Evolutionary conservation across 1,139 yeast genomes (phyloP).

Genomic region (Nakaseomyces glabratus): DNA sequence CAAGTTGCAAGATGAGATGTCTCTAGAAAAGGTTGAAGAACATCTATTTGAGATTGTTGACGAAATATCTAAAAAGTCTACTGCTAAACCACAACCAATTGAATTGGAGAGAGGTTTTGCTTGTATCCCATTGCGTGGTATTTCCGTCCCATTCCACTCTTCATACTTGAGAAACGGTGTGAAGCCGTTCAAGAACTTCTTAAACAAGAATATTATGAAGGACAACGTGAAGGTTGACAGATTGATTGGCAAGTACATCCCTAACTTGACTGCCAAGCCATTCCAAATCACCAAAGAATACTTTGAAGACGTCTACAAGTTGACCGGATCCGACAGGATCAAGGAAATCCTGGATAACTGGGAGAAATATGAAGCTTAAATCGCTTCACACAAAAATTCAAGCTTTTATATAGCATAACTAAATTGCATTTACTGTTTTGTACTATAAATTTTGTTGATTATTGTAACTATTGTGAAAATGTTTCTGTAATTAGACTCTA

Average conservation of each 20-base stretch:
- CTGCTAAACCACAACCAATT: conserved; percentile 90
- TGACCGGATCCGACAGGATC: conserved; percentile 87
- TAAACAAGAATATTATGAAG: conserved; percentile 90
- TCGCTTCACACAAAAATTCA: background rate
- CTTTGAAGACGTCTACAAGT: conserved; percentile 87
- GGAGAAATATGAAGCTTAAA: conserved; percentile 55
- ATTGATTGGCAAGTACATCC: conserved; percentile 90
- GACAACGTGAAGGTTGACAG: conserved; percentile 92
- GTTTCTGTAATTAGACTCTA: no score
- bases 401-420: conserved; percentile 1
- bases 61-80: conserved; percentile 72
- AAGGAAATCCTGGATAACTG: conserved; percentile 87
- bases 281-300: conserved; percentile 92
- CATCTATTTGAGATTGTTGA: conserved; percentile 80
- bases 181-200: conserved; percentile 96
- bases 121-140: conserved; percentile 95
- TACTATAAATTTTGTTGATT: background rate
- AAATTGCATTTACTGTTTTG: background rate
- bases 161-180: conserved; percentile 96
- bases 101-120: conserved; percentile 97
- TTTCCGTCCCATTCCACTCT: conserved; percentile 98
- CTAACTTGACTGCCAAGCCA: conserved; percentile 97
- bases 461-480: background rate
- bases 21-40: conserved; percentile 78
- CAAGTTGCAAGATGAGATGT: conserved; percentile 71